Percentiles rank a stretch among this genome's conserved stretches.
Conservation (phyloP, 106 monocot species). For the Phalaenopsis aphrodite region DNA sequence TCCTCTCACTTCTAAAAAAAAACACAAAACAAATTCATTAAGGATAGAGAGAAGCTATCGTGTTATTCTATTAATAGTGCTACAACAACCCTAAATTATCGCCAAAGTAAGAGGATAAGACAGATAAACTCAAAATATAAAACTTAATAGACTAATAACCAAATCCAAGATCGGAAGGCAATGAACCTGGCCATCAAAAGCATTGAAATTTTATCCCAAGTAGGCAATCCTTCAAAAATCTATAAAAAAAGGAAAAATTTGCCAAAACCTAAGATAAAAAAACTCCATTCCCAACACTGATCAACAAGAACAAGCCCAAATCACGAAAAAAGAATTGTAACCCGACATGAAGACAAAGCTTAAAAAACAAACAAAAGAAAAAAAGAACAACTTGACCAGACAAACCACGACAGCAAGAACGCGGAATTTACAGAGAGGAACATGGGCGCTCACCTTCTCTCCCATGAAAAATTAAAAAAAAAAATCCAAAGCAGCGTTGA, state of each 20-base stretch:
- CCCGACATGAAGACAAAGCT: not conserved
- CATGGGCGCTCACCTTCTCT: not conserved
- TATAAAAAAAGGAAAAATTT: not conserved
- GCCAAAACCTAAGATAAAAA: not conserved
- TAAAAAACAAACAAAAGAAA: not conserved
- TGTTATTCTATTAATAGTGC: not conserved
- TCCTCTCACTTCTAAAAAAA: slow-evolving; percentile 19
- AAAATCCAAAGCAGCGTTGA: not conserved
- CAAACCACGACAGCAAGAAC: not conserved
- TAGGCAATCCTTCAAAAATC: not conserved
- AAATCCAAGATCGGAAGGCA: not conserved
- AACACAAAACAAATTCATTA: not conserved
- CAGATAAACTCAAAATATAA: not conserved
- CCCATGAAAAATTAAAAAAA: not conserved
- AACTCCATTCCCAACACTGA: not conserved
- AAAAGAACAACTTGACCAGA: not conserved
- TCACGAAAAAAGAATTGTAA: not conserved
- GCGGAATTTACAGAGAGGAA: not conserved
- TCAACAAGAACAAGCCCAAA: slow-evolving; percentile 3
- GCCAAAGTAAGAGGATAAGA: not conserved
- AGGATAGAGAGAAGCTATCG: not conserved
- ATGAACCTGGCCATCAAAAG: not conserved
- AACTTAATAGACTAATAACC: not conserved
- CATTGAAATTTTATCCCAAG: not conserved
- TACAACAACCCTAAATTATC: slow-evolving; percentile 1